Base-by-base conservation (phyloP, 495 filamentous ascomycete genomes). In the Penicillium desertorum region DNA sequence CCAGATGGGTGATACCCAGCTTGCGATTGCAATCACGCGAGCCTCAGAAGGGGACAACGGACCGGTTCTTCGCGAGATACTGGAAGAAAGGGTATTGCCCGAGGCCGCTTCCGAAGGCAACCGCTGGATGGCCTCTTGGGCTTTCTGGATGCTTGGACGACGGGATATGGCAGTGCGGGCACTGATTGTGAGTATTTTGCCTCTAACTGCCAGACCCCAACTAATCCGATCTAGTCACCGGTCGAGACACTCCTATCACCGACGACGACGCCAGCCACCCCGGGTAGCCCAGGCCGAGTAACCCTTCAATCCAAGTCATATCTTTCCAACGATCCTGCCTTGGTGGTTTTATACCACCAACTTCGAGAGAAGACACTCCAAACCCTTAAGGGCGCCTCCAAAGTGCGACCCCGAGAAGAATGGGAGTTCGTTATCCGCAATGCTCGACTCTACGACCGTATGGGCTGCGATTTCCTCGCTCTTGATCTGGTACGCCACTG, bases 381-480 rank as follows among this genome's bases (percentile, higher is more conserved):
- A 69, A 96, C 92, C 2, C 81, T 96, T 12, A 86, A 88, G 45
- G 92, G 92, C 0, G 90, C 90, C 17, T 86, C 86, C 2, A 90
- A 90, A 68, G 82, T 96, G n/a, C 85, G 87, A 5, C 86, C 88
- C 0, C 79, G 78, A 43, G 86, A 83, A 2, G 94, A 98, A 72
- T 96, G 89, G 87, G 85, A 86, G 27, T 97, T 98, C 62, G 84
- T 98, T 5, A 70, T 96, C 25, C 90, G 95, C 62, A 96, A 88
- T 48, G 93, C 93, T 10, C 79, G 89, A 30, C 77, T 96, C 5
- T 96, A 98, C 63, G 87, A 90, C 67, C 85, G 95, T 1, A 98
- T 98, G 95, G 94, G 94, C 12, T 96, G 94, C 63, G 93, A 96
- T 67, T 64, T 96, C n/a, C 82, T 97, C 2, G 94, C 95, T 11